Percentiles rank a stretch among this genome's conserved stretches.
These are phyloP conservation scores for Mangifera indica DNA, from an alignment of 345 rosid species.

Conservation along the genomic window DNA sequence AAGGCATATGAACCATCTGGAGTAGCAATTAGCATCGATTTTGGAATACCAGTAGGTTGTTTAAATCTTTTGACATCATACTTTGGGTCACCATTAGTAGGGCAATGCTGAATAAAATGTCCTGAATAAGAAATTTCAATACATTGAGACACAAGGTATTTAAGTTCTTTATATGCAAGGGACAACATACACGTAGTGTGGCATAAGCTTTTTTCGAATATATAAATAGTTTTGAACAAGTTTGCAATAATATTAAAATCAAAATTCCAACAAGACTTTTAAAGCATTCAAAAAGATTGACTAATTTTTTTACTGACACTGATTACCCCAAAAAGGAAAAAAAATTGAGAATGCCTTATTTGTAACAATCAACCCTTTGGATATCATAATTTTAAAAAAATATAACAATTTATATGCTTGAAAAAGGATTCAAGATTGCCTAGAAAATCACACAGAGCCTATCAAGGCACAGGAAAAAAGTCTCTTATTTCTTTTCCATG, in stretches of 20 bases:
- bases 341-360: too few species aligned
- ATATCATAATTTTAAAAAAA: too few species aligned
- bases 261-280: not conserved
- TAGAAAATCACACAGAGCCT: not conserved
- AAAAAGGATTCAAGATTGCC: too few species aligned
- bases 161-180: not conserved
- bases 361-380: too few species aligned
- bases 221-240: too few species aligned
- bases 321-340: too few species aligned
- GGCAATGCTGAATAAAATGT: slow-evolving; percentile 98
- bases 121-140: slow-evolving; percentile 42
- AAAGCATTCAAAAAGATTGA: not conserved
- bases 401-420: too few species aligned
- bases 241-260: too few species aligned
- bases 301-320: not conserved
- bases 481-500: not conserved
- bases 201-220: too few species aligned
- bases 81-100: slow-evolving; percentile 95
- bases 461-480: not conserved
- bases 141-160: not conserved
- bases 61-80: slow-evolving; percentile 87
- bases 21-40: slow-evolving; percentile 95
- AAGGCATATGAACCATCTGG: slow-evolving; percentile 97
- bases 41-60: slow-evolving; percentile 97
- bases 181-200: too few species aligned